Percentiles rank a stretch among this genome's conserved stretches.
Evolutionary conservation across 1,284 basidiomycete species (phyloP).

Genomic region (Phellopilus nigrolimitatus): DNA sequence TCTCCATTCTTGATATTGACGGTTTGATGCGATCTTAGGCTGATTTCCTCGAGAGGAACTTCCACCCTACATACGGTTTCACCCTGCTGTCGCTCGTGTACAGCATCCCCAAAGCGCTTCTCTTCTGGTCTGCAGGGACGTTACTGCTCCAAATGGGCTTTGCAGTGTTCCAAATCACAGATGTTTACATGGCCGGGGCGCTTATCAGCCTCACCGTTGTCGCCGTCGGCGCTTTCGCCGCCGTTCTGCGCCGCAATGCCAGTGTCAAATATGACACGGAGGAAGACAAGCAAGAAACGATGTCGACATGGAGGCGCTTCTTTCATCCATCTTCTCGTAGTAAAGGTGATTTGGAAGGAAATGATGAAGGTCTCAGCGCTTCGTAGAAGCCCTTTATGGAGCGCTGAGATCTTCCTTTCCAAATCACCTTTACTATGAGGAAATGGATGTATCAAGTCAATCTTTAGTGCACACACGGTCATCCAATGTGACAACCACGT

Average conservation of each 20-base stretch:
- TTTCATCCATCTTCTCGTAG: neutral
- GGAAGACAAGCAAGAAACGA: neutral
- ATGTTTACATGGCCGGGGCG: conserved; percentile 3
- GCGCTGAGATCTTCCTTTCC: neutral
- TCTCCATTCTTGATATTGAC: conserved; percentile 3
- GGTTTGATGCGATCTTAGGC: conserved; percentile 3
- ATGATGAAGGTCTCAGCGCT: neutral
- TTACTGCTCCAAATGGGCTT: conserved; percentile 6
- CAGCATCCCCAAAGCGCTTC: conserved; percentile 19
- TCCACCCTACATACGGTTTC: conserved; percentile 13
- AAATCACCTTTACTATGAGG: neutral
- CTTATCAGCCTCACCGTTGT: conserved; percentile 1
- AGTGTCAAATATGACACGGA: neutral
- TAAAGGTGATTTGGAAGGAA: conserved; percentile 3
- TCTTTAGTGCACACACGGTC: neutral
- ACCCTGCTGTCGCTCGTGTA: conserved; percentile 14
- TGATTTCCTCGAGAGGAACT: neutral
- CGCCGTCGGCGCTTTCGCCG: neutral
- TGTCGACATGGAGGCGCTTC: neutral
- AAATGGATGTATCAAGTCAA: neutral
- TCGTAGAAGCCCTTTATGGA: neutral
- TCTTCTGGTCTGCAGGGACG: conserved; percentile 16
- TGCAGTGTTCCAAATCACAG: conserved; percentile 4
- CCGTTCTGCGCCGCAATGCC: conserved; percentile 1
- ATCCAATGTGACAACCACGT: neutral